These are phyloP conservation scores for Akanthomyces dipterigenus DNA, from an alignment of 2,329 filamentous ascomycete genomes.

Conservation along the genomic window DNA sequence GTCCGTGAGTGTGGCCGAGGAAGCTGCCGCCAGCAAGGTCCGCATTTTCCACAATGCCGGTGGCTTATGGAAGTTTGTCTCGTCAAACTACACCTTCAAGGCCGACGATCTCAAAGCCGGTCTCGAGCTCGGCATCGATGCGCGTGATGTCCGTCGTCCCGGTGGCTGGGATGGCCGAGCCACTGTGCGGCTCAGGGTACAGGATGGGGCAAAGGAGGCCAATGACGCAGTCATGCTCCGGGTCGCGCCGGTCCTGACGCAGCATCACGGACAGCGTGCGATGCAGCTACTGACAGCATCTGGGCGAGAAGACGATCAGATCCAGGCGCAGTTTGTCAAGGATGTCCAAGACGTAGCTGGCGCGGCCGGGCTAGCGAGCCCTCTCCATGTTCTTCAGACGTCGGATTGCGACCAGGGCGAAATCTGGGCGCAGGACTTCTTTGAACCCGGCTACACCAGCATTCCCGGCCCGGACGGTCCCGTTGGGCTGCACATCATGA, in stretches of 20 bases:
- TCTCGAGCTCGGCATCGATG: constrained; percentile 28
- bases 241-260: constrained; percentile 28
- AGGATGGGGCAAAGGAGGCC: constrained; percentile 14
- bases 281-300: constrained; percentile 18
- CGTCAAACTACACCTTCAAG: constrained; percentile 20
- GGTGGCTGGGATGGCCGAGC: constrained; percentile 22
- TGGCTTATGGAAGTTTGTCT: constrained; percentile 19
- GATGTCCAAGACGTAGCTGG: no score
- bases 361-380: background rate
- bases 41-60: background rate
- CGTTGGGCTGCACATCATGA: background rate
- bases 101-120: constrained; percentile 22
- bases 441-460: background rate
- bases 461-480: background rate
- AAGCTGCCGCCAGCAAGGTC: background rate
- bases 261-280: constrained; percentile 29
- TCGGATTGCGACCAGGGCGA: background rate
- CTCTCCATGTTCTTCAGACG: background rate
- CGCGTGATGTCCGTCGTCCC: constrained; percentile 21
- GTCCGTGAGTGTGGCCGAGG: background rate
- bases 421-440: background rate
- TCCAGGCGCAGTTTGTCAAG: background rate
- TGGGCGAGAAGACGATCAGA: no score
- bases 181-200: constrained; percentile 23
- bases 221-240: constrained; percentile 24